Percentiles rank a stretch among this genome's conserved stretches.
These are phyloP conservation scores for Calycina marina DNA, from an alignment of 2,329 filamentous ascomycete genomes.

Conservation along the genomic window DNA sequence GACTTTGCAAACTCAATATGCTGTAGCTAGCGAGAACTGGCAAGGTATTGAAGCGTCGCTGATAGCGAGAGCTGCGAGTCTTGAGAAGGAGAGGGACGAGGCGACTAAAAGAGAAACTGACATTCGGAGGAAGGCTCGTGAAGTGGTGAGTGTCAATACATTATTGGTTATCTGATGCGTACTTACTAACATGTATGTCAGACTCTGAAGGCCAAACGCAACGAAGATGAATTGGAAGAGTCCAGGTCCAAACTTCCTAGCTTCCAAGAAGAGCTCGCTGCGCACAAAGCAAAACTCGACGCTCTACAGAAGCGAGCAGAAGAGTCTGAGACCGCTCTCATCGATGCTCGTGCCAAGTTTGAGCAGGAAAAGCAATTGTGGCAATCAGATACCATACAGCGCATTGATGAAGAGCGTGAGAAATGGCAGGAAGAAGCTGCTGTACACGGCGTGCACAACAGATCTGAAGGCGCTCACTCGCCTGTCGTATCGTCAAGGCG, in stretches of 20 bases:
- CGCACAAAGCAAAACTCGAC: conserved; percentile 43
- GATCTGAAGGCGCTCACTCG: conserved; percentile 21
- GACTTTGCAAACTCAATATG: conserved; percentile 88
- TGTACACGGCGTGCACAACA: conserved; percentile 12
- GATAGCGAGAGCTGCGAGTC: conserved; percentile 55
- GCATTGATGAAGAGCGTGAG: conserved; percentile 48
- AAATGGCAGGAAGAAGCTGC: conserved; percentile 38
- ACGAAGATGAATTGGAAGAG: conserved; percentile 74
- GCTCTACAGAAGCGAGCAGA: conserved; percentile 50
- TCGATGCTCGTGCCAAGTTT: conserved; percentile 39
- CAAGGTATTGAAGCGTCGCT: conserved; percentile 86
- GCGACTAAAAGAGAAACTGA: conserved; percentile 70
- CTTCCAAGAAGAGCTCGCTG: conserved; percentile 47
- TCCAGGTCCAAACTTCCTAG: conserved; percentile 47
- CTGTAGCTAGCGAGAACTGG: conserved; percentile 92
- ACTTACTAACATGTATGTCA: conserved; percentile 25
- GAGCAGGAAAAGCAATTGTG: conserved; percentile 42
- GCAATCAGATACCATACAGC: conserved; percentile 41
- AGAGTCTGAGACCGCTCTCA: conserved; percentile 48
- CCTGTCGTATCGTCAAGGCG: conserved; percentile 18
- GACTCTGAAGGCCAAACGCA: conserved; percentile 42
- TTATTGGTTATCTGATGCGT: background rate
- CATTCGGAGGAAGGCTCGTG: conserved; percentile 75
- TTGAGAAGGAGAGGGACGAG: conserved; percentile 90
- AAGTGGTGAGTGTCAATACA: conserved; percentile 46